Evolutionary conservation across 306 rosid species (phyloP).

Genomic region (Mimosa bimucronata): DNA sequence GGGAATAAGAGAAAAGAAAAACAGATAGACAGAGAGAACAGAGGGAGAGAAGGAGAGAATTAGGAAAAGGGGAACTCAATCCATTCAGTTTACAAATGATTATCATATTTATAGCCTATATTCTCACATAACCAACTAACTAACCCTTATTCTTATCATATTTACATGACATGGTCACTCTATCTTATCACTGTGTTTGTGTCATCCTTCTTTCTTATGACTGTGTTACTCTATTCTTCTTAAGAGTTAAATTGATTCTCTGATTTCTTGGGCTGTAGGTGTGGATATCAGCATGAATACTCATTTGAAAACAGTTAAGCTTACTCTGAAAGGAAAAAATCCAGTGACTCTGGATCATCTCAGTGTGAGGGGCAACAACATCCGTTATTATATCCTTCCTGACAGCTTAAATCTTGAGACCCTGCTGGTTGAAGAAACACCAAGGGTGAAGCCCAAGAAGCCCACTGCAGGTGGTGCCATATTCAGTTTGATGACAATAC

Average conservation of each 20-base stretch:
- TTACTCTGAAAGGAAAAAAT: slow-evolving; percentile 72
- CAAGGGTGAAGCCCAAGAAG: slow-evolving; percentile 80
- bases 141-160: too few species aligned
- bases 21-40: too few species aligned
- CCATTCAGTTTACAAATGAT: too few species aligned
- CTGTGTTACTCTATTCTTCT: background rate
- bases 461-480: slow-evolving; percentile 74
- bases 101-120: too few species aligned
- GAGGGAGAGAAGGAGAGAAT: too few species aligned
- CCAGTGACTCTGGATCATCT: slow-evolving; percentile 80
- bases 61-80: too few species aligned
- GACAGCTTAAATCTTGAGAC: slow-evolving; percentile 83
- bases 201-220: background rate
- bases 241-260: slow-evolving; percentile 17
- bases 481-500: background rate
- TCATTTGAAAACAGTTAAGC: slow-evolving; percentile 72
- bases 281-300: slow-evolving; percentile 85
- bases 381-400: slow-evolving; percentile 72
- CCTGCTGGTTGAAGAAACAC: slow-evolving; percentile 72
- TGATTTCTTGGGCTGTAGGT: slow-evolving; percentile 45
- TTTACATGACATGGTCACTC: background rate
- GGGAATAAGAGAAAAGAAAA: too few species aligned
- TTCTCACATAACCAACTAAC: too few species aligned
- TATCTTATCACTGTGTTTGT: background rate
- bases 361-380: slow-evolving; percentile 77